Evolutionary conservation across 805 yeast species (phyloP).

Genomic region (Candida coleopterorum): DNA sequence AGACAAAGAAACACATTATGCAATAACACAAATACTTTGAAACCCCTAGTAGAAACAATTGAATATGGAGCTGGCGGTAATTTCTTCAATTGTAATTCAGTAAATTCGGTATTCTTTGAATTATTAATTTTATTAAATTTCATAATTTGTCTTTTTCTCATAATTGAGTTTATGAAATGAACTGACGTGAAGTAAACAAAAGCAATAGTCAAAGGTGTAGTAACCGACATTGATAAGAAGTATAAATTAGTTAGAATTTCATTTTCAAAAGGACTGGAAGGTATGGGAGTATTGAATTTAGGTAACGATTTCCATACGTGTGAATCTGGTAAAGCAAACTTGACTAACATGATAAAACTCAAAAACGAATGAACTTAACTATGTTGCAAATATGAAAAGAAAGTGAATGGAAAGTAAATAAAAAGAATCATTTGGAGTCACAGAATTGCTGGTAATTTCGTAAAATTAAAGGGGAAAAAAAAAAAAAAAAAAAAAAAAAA

Average conservation of each 20-base stretch:
- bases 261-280: conserved; percentile 31
- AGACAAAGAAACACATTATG: conserved; percentile 60
- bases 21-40: conserved; percentile 51
- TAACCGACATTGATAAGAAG: conserved; percentile 40
- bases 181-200: conserved; percentile 54
- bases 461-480: too few species aligned
- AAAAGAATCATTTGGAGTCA: too few species aligned
- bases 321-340: conserved; percentile 32
- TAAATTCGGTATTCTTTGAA: conserved; percentile 1
- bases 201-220: conserved; percentile 56
- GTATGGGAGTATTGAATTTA: conserved; percentile 23
- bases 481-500: too few species aligned
- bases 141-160: conserved; percentile 42
- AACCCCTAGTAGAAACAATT: conserved; percentile 40
- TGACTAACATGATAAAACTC: conserved; percentile 14
- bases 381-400: too few species aligned
- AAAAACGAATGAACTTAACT: too few species aligned
- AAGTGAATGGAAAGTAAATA: too few species aligned
- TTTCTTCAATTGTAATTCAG: conserved; percentile 23
- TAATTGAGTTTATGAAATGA: conserved; percentile 46
- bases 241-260: conserved; percentile 31
- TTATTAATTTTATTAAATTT: conserved; percentile 18
- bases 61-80: conserved; percentile 51
- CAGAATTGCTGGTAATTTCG: too few species aligned
- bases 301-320: conserved; percentile 27